Evolutionary conservation across 192 early-diverging fungal genomes (phyloP).

Genomic region (Spizellomyces sp.): DNA sequence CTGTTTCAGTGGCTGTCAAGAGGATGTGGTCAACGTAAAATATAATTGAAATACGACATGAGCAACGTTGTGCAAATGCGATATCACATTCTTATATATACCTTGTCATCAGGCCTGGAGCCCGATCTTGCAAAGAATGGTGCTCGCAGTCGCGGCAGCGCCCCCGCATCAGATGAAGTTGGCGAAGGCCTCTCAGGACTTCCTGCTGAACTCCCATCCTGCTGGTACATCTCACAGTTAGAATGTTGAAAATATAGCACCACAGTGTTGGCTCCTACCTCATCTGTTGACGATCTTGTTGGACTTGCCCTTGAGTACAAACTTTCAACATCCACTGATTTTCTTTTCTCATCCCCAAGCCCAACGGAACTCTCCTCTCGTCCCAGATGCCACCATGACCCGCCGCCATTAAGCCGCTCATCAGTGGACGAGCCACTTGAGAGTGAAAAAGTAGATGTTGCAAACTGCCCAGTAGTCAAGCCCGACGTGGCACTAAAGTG

Average conservation of each 20-base stretch:
- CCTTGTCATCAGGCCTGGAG: constrained; percentile 9
- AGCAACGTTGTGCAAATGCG: neutral
- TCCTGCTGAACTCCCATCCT: too few relatives aligned
- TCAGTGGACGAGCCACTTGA: constrained; percentile 24
- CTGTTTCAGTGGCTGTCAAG: neutral
- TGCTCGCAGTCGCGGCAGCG: neutral
- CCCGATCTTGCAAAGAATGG: neutral
- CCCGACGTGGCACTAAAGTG: constrained; percentile 5
- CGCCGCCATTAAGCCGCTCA: neutral
- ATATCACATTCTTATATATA: neutral
- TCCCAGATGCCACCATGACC: neutral
- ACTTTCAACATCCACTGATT: too few relatives aligned
- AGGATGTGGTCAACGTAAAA: too few relatives aligned
- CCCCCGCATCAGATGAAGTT: neutral
- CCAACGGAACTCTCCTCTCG: neutral
- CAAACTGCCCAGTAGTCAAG: too few relatives aligned
- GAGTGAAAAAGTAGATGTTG: neutral
- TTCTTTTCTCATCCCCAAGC: neutral
- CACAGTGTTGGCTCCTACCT: too few relatives aligned
- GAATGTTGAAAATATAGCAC: too few relatives aligned
- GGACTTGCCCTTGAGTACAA: too few relatives aligned
- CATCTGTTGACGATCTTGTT: too few relatives aligned
- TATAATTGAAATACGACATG: neutral
- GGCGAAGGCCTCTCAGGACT: neutral
- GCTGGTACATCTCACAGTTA: too few relatives aligned